Evolutionary conservation across 1,284 basidiomycete genomes (phyloP).

Genomic region (Testicularia cyperi): DNA sequence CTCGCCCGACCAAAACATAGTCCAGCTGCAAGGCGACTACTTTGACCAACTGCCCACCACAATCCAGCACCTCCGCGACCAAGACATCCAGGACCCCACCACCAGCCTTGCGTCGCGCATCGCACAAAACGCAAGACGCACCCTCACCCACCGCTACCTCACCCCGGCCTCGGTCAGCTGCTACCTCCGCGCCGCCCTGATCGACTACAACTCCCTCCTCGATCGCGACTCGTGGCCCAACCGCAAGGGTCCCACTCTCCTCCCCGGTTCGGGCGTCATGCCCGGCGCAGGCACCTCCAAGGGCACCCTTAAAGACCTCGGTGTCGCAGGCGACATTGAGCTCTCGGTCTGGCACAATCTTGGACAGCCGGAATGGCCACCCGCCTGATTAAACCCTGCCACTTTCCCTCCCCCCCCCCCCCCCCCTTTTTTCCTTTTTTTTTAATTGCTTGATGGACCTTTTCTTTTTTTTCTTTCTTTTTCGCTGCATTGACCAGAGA

Average conservation of each 20-base stretch:
- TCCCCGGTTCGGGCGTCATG: conserved; percentile 18
- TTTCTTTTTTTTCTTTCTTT: too few species aligned
- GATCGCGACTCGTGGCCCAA: conserved; percentile 11
- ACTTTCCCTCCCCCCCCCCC: neutral
- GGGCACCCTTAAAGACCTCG: conserved; percentile 24
- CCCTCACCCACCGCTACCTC: conserved; percentile 33
- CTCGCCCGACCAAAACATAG: conserved; percentile 14
- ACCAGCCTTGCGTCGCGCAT: conserved; percentile 11
- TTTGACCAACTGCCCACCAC: conserved; percentile 14
- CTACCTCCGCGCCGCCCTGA: conserved; percentile 34
- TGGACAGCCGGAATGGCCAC: conserved; percentile 43
- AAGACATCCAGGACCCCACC: neutral
- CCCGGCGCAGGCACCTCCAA: conserved; percentile 34
- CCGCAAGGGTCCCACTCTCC: conserved; percentile 2
- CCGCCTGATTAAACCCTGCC: neutral
- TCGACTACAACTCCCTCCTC: conserved; percentile 15
- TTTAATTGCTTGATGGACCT: too few species aligned
- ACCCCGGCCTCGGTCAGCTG: conserved; percentile 36
- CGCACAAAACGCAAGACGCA: conserved; percentile 19
- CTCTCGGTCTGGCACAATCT: conserved; percentile 36
- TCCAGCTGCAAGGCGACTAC: conserved; percentile 4
- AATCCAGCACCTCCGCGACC: conserved; percentile 11
- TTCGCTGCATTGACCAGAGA: too few species aligned
- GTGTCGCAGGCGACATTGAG: conserved; percentile 40
- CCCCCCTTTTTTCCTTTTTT: too few species aligned